Evolutionary conservation across 192 early-diverging fungal species (phyloP), one percentile per base, ranked within the genome.

Genomic region (Pecoramyces ruminantium): DNA sequence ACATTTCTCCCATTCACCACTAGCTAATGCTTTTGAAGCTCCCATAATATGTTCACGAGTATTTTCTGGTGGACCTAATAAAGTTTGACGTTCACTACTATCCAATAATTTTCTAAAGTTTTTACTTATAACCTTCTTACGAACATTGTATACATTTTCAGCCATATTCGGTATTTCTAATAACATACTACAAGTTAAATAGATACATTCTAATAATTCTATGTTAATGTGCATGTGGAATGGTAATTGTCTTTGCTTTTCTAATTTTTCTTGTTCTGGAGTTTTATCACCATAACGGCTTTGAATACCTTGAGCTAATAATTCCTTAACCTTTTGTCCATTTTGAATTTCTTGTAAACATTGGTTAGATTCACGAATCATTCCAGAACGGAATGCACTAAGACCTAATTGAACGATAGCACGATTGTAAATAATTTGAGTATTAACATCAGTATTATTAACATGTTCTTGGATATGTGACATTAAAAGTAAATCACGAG

Each of bases 161-260:
- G 97, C 98, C 92, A 97, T 96, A 84, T 89, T 91, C 29, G 98
- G 97, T 82, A 99, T 95, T 87, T 99, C 98, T n/a, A 98, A 87
- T 78, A 99, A 87, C 96, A 99, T 96, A 28, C 95, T 95, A 84
- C 92, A 94, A 18, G 94, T 95, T 86, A 98, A 87, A 87, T 97
- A 98, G 30, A 95, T 93, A 85, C 95, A 97, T 89, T 99, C 98
- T 78, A 99, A 86, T 27, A 98, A 91, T 87, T 99, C 98, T 78
- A 99, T 86, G 89, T 99, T 98, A 86, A 99, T 96, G 88, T 97
- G 96, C 94, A 98, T 96, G 88, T 99, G 97, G 94, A 98, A 98
- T 29, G 97, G 97, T 83, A 99, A 87, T 89, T 98, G 97, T 81
- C 97, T 90, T 87, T 93, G 94, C 83, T 95, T 94, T 86, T 97